Conservation (phyloP, 2,329 filamentous ascomycete species). For the Xylariomycetidae sp. region DNA sequence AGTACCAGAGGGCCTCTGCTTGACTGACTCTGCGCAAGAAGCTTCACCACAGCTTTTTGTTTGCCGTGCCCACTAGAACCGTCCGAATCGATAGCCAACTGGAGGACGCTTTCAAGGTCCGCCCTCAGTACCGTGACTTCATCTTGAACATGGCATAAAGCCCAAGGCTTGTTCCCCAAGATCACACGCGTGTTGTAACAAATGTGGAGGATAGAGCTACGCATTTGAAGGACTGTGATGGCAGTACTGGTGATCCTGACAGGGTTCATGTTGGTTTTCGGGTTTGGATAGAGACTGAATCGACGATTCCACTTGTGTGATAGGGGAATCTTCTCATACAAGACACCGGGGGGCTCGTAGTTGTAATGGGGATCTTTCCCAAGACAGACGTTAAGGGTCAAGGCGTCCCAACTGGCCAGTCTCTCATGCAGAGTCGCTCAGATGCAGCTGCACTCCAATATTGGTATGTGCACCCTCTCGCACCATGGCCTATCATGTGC, state of each 20-base stretch:
- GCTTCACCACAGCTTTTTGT: background rate
- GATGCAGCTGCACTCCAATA: no score
- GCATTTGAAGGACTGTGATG: conserved; percentile 3
- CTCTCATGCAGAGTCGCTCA: no score
- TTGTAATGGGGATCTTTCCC: no score
- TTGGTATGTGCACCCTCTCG: no score
- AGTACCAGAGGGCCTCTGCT: conserved; percentile 2
- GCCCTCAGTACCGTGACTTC: conserved; percentile 4
- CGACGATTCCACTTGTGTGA: no score
- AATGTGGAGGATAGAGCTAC: conserved; percentile 4
- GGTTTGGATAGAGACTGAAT: no score
- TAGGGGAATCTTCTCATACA: no score
- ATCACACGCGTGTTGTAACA: conserved; percentile 7
- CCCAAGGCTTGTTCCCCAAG: conserved; percentile 4
- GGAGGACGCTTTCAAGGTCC: conserved; percentile 3
- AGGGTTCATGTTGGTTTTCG: conserved; percentile 6
- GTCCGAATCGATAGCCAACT: conserved; percentile 1
- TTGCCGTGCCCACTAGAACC: background rate
- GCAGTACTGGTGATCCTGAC: conserved; percentile 3
- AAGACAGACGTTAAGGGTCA: no score
- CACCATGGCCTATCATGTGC: no score
- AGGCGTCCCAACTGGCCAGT: no score
- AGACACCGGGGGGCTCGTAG: no score
- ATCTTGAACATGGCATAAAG: conserved; percentile 4
- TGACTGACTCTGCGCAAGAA: conserved; percentile 5